Base-by-base conservation (phyloP, 305 asterid species). In the Solanum hybrid region DNA sequence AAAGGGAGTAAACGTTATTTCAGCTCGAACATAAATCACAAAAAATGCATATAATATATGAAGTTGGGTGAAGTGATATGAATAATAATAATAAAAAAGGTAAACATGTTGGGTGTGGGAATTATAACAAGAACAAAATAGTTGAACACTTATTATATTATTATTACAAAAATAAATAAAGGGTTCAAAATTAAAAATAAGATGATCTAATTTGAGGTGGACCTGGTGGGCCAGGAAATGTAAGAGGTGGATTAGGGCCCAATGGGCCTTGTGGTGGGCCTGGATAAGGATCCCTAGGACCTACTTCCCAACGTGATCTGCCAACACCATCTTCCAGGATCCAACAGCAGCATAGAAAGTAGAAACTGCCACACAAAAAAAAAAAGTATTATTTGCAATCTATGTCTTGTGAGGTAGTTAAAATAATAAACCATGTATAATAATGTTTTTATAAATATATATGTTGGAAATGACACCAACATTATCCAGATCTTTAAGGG, bases 321-420 rank as follows among this genome's bases (percentile, higher is more conserved):
- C 84, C 56, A 56, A 86, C 87, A 80, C 94, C 92, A 76, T 93
- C 94, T 77, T 93, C 94, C 1, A 94, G 2, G 0, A 91, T 82
- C 94, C 96, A 93, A 91, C 94, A 94, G 86, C 94, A 94, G 80
- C 93, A 92, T 82, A 94, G 87, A 4, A 93, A 92, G 90, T 90
- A 91, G 90, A 92, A 85, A 90, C 95, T 94, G 88, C 89, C 88
- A 90, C 24, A 78, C 24, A 27, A 5, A 22, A 22, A 80, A 80
- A n/a, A 32, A 8, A 26, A 2, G 7, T 42, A 42, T 42, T 80
- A 14, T 38, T 26, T 37, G 86, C 66, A 4, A 80, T 38, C n/a
- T 14, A 0, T 79, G 12, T 24, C 2, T 7, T 24, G 34, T 38
- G 22, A 76, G 40, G 8, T 56, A 0, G n/a, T 56, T 56, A 7